phyloP scores from a whole-genome alignment of 345 rosid species.

The Lagerstroemia speciosa region DNA sequence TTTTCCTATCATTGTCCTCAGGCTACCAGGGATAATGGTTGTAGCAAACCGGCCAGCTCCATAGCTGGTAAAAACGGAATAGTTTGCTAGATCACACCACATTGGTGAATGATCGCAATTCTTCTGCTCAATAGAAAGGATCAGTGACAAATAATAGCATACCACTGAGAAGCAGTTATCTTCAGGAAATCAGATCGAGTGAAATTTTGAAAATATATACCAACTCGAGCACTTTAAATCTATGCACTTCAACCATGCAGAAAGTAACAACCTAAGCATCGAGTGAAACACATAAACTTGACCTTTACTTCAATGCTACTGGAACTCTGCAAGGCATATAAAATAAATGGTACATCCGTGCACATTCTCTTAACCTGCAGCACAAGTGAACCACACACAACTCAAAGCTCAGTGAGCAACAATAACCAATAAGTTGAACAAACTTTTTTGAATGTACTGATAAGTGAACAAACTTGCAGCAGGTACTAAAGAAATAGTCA shows the following conservation, averaged over 20 bases:
- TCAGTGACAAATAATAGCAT: neutral
- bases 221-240: neutral
- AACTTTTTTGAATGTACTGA: too few species aligned
- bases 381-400: neutral
- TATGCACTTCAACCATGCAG: neutral
- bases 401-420: neutral
- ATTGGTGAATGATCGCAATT: neutral
- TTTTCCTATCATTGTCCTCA: neutral
- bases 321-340: slow-evolving; percentile 69
- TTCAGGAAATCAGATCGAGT: neutral
- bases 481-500: neutral
- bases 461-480: too few species aligned
- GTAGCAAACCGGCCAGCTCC: neutral
- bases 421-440: neutral
- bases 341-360: slow-evolving; percentile 60
- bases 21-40: neutral
- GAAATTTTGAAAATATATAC: neutral
- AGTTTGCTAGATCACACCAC: neutral
- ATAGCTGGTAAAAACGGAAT: neutral
- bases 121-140: neutral
- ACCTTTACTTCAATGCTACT: slow-evolving; percentile 75
- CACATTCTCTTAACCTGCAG: slow-evolving; percentile 83
- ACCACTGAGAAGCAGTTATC: neutral
- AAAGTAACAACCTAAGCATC: slow-evolving; percentile 1
- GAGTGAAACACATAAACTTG: slow-evolving; percentile 14